phyloP scores from a whole-genome alignment of 495 filamentous ascomycete species.

The Aspergillus baeticus region DNA sequence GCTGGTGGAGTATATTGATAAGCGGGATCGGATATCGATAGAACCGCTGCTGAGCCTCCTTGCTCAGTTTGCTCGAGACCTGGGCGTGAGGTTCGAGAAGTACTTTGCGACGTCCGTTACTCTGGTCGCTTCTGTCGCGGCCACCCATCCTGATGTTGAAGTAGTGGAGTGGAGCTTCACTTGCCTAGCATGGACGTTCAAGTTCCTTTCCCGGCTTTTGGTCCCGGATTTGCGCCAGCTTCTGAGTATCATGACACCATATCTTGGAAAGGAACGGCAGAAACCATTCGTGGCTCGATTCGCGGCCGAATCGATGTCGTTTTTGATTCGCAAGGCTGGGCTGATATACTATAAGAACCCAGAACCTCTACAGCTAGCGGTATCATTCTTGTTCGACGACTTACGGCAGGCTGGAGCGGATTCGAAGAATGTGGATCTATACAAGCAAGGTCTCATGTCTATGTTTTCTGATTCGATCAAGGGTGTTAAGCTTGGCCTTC shows the following conservation, averaged over 20 bases:
- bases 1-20: constrained; percentile 74
- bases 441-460: constrained; percentile 84
- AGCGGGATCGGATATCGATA: constrained; percentile 68
- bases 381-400: constrained; percentile 68
- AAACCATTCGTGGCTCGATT: constrained; percentile 85
- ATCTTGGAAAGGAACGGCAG: constrained; percentile 79
- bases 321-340: constrained; percentile 84
- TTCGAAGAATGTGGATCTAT: constrained; percentile 50
- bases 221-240: constrained; percentile 82
- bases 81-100: constrained; percentile 84
- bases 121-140: constrained; percentile 64
- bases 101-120: constrained; percentile 72
- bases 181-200: constrained; percentile 93
- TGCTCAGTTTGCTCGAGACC: constrained; percentile 86
- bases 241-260: constrained; percentile 76
- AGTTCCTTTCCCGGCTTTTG: constrained; percentile 84
- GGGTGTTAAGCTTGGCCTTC: constrained; percentile 72
- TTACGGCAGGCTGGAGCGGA: constrained; percentile 52
- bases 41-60: constrained; percentile 84
- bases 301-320: constrained; percentile 92
- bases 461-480: constrained; percentile 88
- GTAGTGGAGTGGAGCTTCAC: constrained; percentile 96
- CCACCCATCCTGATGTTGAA: constrained; percentile 64
- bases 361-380: constrained; percentile 61
- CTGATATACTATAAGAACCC: constrained; percentile 69